These are phyloP conservation scores for Colletotrichum sp. DNA, from an alignment of 2,329 filamentous ascomycete genomes.

Conservation along the genomic window DNA sequence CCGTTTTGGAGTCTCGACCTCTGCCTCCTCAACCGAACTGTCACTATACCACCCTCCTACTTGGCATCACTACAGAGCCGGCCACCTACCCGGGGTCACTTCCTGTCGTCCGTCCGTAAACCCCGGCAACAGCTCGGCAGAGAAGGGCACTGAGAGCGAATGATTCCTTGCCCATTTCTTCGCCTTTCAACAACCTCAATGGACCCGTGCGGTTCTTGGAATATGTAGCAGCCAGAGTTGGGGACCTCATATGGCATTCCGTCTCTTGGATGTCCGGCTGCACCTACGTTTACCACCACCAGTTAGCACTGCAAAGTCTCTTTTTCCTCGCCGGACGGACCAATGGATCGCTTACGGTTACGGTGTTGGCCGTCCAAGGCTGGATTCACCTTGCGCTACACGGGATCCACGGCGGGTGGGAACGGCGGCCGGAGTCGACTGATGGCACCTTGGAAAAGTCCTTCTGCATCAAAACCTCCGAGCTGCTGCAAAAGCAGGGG, in stretches of 20 bases:
- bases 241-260: background rate
- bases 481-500: slow-evolving; percentile 8
- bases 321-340: background rate
- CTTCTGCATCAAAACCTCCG: slow-evolving; percentile 8
- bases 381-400: background rate
- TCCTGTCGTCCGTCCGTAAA: background rate
- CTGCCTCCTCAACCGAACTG: background rate
- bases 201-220: background rate
- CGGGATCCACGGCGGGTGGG: background rate
- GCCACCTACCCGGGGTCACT: background rate
- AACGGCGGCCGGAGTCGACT: background rate
- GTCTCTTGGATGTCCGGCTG: background rate
- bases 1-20: background rate
- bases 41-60: background rate
- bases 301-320: background rate
- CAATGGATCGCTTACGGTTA: background rate
- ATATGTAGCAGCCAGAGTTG: background rate
- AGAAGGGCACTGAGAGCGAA: background rate
- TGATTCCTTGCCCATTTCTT: background rate
- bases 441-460: slow-evolving; percentile 1
- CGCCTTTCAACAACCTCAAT: background rate
- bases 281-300: background rate
- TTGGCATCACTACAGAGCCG: background rate
- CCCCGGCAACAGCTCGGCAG: background rate
- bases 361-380: background rate